These are phyloP conservation scores for Lizonia empirigonia DNA, from an alignment of 2,329 filamentous ascomycete species.

Conservation along the genomic window DNA sequence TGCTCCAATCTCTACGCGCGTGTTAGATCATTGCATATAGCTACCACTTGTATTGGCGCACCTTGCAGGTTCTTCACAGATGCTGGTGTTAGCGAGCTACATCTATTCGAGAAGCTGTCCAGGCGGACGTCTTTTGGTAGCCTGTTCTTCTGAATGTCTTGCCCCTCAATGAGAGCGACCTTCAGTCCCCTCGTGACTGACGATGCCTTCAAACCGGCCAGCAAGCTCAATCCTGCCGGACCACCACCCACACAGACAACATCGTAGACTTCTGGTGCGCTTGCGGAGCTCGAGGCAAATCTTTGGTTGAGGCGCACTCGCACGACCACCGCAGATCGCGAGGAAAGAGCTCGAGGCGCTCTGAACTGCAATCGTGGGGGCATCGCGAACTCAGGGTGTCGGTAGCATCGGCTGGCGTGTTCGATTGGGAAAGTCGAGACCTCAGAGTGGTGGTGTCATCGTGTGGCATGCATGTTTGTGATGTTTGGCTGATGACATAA, in stretches of 20 bases:
- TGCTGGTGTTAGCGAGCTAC: slow-evolving; percentile 89
- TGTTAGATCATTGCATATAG: slow-evolving; percentile 13
- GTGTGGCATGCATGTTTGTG: slow-evolving; percentile 24
- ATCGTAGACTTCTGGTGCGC: slow-evolving; percentile 78
- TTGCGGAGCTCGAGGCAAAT: slow-evolving; percentile 42
- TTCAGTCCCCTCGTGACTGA: slow-evolving; percentile 76
- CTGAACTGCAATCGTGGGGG: slow-evolving; percentile 37
- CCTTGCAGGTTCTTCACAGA: slow-evolving; percentile 80
- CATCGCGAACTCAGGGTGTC: slow-evolving; percentile 34
- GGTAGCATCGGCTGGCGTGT: slow-evolving; percentile 27
- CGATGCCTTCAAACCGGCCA: slow-evolving; percentile 61
- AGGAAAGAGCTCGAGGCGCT: slow-evolving; percentile 24
- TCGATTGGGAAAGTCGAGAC: slow-evolving; percentile 15
- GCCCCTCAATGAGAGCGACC: slow-evolving; percentile 87
- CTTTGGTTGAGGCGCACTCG: slow-evolving; percentile 29
- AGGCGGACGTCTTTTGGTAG: slow-evolving; percentile 67
- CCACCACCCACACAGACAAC: slow-evolving; percentile 91
- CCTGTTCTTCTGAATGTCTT: slow-evolving; percentile 74
- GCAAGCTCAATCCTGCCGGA: slow-evolving; percentile 78
- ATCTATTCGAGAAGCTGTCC: slow-evolving; percentile 85
- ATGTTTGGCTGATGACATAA: slow-evolving; percentile 29
- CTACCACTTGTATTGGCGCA: slow-evolving; percentile 20
- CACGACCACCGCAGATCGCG: slow-evolving; percentile 19
- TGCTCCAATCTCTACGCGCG: slow-evolving; percentile 69
- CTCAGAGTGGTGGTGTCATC: slow-evolving; percentile 35